Percentiles rank a stretch among this genome's conserved stretches.
phyloP scores from a whole-genome alignment of 2,329 filamentous ascomycete species.

The Colletotrichum melonis region DNA sequence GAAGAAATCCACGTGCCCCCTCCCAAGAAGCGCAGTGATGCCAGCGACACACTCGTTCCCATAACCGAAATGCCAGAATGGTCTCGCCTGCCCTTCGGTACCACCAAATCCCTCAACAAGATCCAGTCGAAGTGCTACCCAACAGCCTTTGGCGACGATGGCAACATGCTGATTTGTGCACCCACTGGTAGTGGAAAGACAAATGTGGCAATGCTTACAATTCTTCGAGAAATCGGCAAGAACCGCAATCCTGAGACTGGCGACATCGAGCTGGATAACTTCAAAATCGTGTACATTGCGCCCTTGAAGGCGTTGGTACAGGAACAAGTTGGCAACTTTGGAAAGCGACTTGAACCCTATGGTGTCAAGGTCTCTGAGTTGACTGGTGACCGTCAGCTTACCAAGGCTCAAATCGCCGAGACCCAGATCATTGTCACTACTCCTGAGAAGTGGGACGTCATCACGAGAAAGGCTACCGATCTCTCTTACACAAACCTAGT shows the following conservation, averaged over 20 bases:
- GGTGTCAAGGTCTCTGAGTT: slow-evolving; percentile 95
- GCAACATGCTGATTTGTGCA: slow-evolving; percentile 97
- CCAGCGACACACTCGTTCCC: slow-evolving; percentile 83
- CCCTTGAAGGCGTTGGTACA: slow-evolving; percentile 95
- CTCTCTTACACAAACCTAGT: slow-evolving; percentile 98
- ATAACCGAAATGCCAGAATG: slow-evolving; percentile 92
- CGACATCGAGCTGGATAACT: slow-evolving; percentile 94
- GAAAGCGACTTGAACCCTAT: slow-evolving; percentile 88
- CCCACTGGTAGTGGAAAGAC: slow-evolving; percentile 98
- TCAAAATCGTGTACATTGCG: slow-evolving; percentile 99
- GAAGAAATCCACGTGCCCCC: slow-evolving; percentile 98
- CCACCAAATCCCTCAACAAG: slow-evolving; percentile 88
- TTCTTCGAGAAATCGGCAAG: slow-evolving; percentile 96
- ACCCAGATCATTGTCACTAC: slow-evolving; percentile 99
- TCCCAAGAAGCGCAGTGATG: slow-evolving; percentile 87
- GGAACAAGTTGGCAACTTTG: slow-evolving; percentile 98
- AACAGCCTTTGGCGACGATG: slow-evolving; percentile 91
- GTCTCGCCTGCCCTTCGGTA: slow-evolving; percentile 88
- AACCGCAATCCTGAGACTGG: slow-evolving; percentile 89
- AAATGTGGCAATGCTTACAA: slow-evolving; percentile 97
- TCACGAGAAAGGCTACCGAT: slow-evolving; percentile 97
- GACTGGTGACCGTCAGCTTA: slow-evolving; percentile 97
- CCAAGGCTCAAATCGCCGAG: slow-evolving; percentile 97
- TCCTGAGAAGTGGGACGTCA: slow-evolving; percentile 99
- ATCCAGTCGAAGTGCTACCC: slow-evolving; percentile 96